Base-by-base conservation (phyloP, 139 green algal species). In the Tetraselmis striata region DNA sequence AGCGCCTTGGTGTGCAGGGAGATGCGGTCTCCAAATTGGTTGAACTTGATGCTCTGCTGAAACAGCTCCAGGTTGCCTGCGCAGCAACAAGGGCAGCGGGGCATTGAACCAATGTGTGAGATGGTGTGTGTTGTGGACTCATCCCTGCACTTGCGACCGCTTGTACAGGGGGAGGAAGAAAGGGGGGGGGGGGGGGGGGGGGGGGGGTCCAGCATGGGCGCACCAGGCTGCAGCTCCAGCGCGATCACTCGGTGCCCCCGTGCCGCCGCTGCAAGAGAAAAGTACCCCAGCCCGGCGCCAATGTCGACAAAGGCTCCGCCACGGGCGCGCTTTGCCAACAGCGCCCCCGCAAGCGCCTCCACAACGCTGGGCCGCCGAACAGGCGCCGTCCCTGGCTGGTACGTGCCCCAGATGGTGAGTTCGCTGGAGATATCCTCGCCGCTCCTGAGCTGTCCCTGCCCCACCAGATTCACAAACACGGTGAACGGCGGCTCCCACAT, bases 201-300 rank as follows among this genome's bases (percentile, higher is more conserved):
- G n/a, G n/a, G n/a, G n/a, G n/a, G n/a, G n/a, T n/a, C n/a, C n/a
- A n/a, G n/a, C n/a, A n/a, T n/a, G n/a, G n/a, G n/a, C n/a, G n/a
- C n/a, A n/a, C n/a, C n/a, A n/a, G n/a, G n/a, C 45, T 5, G 83
- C n/a, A 87, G 76, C 88, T 97, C 94, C 84, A 95, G 93, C 11
- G 94, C 92, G 28, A 94, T 82, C 24, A 93, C 94, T 1, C 45
- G 45, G 80, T 95, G 90, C 2, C 92, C 92, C 1, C 89, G 84
- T 0, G 90, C 90, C 2, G 94, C 94, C 18, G 94, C 94, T 2
- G 93, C 93, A 67, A 97, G 82, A 5, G 88, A 91, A 79, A 95
- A 92, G 59, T 95, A 88, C 67, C 94, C 94, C 67, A 87, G 86
- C 1, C 94, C 94, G 23, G 94, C 93, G 0, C 92, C 93, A 23